phyloP scores from a whole-genome alignment of 1,284 basidiomycete species.

The Coniferiporia weirii region DNA sequence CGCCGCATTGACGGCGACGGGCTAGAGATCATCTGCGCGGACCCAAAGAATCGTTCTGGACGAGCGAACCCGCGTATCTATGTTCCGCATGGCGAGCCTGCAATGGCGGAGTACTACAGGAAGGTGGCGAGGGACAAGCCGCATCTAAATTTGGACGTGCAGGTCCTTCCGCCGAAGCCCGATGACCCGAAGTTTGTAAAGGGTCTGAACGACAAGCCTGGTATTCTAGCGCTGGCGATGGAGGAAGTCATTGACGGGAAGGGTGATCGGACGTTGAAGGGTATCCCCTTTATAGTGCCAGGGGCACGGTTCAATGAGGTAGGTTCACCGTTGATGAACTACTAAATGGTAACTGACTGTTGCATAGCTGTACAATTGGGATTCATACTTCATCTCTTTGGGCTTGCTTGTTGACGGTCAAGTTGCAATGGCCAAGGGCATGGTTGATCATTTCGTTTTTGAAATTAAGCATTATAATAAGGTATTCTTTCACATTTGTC shows the following conservation, averaged over 20 bases:
- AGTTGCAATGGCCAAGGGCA: constrained; percentile 90
- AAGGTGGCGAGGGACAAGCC: constrained; percentile 79
- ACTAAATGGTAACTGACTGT: constrained; percentile 9
- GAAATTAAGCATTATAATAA: constrained; percentile 98
- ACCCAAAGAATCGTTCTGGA: constrained; percentile 93
- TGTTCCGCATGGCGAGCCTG: constrained; percentile 86
- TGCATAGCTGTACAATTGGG: constrained; percentile 83
- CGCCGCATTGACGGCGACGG: constrained; percentile 96
- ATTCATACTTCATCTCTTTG: constrained; percentile 91
- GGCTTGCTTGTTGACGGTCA: constrained; percentile 94
- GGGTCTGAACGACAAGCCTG: constrained; percentile 90
- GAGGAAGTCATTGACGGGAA: constrained; percentile 80
- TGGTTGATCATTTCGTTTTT: constrained; percentile 98
- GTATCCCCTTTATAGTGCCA: constrained; percentile 95
- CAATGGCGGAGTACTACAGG: constrained; percentile 92
- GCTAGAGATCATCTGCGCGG: constrained; percentile 92
- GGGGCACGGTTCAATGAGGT: constrained; percentile 98
- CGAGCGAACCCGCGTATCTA: constrained; percentile 89
- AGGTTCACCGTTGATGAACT: constrained; percentile 21
- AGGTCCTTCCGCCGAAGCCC: constrained; percentile 79
- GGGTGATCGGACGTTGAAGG: constrained; percentile 78
- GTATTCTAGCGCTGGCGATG: constrained; percentile 95
- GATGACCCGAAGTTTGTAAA: constrained; percentile 90
- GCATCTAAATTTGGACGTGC: constrained; percentile 87
- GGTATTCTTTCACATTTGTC: constrained; percentile 31